phyloP scores from a whole-genome alignment of 2,329 filamentous ascomycete species.

The Aspergillus fructus region DNA sequence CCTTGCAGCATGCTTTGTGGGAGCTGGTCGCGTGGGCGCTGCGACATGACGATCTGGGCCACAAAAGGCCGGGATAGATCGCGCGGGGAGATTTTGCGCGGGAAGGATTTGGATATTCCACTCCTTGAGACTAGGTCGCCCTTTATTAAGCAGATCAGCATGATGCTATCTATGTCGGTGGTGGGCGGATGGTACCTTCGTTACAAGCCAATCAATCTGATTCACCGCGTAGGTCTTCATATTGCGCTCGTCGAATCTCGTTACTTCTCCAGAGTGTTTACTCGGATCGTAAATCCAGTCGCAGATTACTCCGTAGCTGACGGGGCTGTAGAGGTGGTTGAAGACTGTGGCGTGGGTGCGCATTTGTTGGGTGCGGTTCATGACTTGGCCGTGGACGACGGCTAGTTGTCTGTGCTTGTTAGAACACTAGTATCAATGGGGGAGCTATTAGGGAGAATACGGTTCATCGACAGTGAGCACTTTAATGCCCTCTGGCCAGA shows the following conservation, averaged over 20 bases:
- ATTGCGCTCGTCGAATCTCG: slow-evolving; percentile 31
- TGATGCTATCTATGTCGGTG: too few species aligned
- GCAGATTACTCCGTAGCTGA: slow-evolving; percentile 38
- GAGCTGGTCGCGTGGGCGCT: background rate
- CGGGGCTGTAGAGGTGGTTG: slow-evolving; percentile 31
- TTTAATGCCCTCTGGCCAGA: slow-evolving; percentile 19
- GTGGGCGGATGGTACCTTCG: slow-evolving; percentile 21
- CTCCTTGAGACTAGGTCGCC: slow-evolving; percentile 20
- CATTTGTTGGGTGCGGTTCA: slow-evolving; percentile 34
- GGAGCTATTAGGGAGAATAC: slow-evolving; percentile 11
- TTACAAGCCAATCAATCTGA: slow-evolving; percentile 39
- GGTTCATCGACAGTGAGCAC: slow-evolving; percentile 34
- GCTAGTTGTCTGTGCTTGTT: slow-evolving; percentile 25
- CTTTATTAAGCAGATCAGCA: slow-evolving; percentile 3
- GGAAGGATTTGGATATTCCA: slow-evolving; percentile 26
- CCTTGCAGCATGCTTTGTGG: slow-evolving; percentile 5
- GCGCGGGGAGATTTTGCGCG: slow-evolving; percentile 21
- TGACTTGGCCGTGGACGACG: slow-evolving; percentile 35
- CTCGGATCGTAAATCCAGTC: slow-evolving; percentile 30
- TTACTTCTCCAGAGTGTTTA: slow-evolving; percentile 27
- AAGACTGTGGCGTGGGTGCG: slow-evolving; percentile 27
- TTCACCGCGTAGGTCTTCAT: slow-evolving; percentile 31
- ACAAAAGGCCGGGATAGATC: background rate
- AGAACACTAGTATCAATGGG: background rate
- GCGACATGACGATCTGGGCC: slow-evolving; percentile 11